Percentiles rank a stretch among this genome's conserved stretches.
These are phyloP conservation scores for Jacaranda copaia DNA, from an alignment of 257 asterid species.

Conservation along the genomic window DNA sequence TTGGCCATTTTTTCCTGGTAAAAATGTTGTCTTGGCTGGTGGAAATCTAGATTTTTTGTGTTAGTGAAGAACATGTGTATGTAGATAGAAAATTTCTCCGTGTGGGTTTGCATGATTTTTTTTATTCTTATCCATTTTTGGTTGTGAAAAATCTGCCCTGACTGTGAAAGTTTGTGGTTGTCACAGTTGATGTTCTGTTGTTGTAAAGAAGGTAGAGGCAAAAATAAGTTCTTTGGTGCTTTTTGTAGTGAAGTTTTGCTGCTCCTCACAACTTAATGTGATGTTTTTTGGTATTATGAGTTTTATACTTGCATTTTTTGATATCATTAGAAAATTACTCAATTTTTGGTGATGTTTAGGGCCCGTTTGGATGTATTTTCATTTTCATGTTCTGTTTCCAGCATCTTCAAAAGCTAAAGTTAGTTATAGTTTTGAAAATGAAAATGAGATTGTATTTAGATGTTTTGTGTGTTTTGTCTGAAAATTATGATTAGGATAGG, in stretches of 20 bases:
- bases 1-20: neutral
- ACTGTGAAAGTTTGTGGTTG: neutral
- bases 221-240: slow-evolving; percentile 3
- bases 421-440: too few species aligned
- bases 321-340: neutral
- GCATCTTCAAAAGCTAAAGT: too few species aligned
- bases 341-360: neutral
- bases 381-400: too few species aligned
- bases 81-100: neutral
- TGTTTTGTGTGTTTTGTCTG: too few species aligned
- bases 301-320: neutral
- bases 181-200: neutral
- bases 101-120: slow-evolving; percentile 15
- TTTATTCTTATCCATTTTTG: slow-evolving; percentile 15
- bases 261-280: neutral
- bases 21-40: slow-evolving; percentile 10
- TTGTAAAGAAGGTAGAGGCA: neutral
- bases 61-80: neutral
- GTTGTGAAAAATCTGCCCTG: neutral
- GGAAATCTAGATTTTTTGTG: neutral
- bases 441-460: too few species aligned
- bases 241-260: neutral
- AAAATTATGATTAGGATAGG: too few species aligned
- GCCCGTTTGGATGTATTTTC: too few species aligned
- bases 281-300: neutral